phyloP scores from a whole-genome alignment of 1,284 basidiomycete genomes.

The Pisolithus thermaeus region DNA sequence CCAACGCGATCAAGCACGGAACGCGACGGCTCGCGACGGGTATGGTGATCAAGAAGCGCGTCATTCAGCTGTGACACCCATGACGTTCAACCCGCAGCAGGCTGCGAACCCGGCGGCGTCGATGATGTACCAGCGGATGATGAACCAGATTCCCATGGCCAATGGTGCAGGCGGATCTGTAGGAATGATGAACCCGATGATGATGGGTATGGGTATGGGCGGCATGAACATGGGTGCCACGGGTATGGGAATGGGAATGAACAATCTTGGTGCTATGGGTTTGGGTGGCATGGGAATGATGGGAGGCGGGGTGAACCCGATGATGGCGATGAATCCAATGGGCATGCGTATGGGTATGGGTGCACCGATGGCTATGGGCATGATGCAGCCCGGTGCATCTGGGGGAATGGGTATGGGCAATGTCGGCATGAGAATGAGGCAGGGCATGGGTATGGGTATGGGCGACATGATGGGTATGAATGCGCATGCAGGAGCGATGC shows the following conservation, averaged over 20 bases:
- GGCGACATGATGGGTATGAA: conserved; percentile 30
- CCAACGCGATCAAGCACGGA: conserved; percentile 51
- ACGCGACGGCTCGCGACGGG: conserved; percentile 20
- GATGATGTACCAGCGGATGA: conserved; percentile 53
- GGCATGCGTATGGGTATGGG: conserved; percentile 27
- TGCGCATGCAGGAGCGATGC: conserved; percentile 29
- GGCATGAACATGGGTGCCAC: conserved; percentile 31
- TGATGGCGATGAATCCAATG: conserved; percentile 13
- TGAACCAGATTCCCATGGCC: conserved; percentile 46
- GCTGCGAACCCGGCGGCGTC: conserved; percentile 42
- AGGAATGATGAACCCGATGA: conserved; percentile 34
- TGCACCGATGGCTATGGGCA: conserved; percentile 29
- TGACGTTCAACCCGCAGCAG: conserved; percentile 31
- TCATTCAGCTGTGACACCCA: conserved; percentile 22
- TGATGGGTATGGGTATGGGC: conserved; percentile 35
- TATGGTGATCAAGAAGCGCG: conserved; percentile 30
- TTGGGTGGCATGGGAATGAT: conserved; percentile 31
- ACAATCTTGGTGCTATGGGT: conserved; percentile 22
- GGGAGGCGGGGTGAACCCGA: conserved; percentile 27
- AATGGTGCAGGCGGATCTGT: conserved; percentile 24
- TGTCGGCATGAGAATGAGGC: conserved; percentile 33
- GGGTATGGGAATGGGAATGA: conserved; percentile 17
- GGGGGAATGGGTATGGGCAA: conserved; percentile 32
- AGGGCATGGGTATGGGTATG: conserved; percentile 31
- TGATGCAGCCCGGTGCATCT: conserved; percentile 7